phyloP scores from a whole-genome alignment of 2,329 filamentous ascomycete species.

The Fusarium nurragi region DNA sequence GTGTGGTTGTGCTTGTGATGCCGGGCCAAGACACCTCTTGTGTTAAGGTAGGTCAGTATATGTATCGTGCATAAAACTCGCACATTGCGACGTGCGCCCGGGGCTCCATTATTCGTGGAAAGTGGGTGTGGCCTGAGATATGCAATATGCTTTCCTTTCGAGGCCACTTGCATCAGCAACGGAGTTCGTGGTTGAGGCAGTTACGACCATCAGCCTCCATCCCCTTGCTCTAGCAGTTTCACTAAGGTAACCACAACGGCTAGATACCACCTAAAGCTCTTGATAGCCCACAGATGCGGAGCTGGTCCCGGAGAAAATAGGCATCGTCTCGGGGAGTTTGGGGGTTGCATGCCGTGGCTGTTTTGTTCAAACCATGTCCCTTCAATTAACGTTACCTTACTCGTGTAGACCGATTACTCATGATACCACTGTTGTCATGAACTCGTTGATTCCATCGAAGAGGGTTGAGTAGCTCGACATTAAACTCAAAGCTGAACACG shows the following conservation, averaged over 20 bases:
- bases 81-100: conserved; percentile 4
- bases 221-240: conserved; percentile 1
- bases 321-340: not conserved
- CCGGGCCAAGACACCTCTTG: conserved; percentile 13
- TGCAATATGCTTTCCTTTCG: conserved; percentile 12
- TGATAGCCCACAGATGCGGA: not conserved
- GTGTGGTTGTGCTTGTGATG: conserved; percentile 22
- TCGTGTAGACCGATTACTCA: not conserved
- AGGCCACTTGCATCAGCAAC: conserved; percentile 24
- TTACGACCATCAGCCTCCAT: conserved; percentile 12
- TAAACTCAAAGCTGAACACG: not conserved
- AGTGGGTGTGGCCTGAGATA: conserved; percentile 12
- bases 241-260: not conserved
- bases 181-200: conserved; percentile 18
- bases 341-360: not conserved
- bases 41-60: not conserved
- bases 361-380: not conserved
- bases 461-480: not conserved
- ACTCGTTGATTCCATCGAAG: not conserved
- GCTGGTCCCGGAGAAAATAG: not conserved
- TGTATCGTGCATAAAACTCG: not conserved
- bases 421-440: not conserved
- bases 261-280: conserved; percentile 3
- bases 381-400: not conserved
- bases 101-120: not conserved